Percentiles rank a stretch among this genome's conserved stretches.
phyloP scores from a whole-genome alignment of 2,329 filamentous ascomycete species.

The Microcyclospora tardicrescens region DNA sequence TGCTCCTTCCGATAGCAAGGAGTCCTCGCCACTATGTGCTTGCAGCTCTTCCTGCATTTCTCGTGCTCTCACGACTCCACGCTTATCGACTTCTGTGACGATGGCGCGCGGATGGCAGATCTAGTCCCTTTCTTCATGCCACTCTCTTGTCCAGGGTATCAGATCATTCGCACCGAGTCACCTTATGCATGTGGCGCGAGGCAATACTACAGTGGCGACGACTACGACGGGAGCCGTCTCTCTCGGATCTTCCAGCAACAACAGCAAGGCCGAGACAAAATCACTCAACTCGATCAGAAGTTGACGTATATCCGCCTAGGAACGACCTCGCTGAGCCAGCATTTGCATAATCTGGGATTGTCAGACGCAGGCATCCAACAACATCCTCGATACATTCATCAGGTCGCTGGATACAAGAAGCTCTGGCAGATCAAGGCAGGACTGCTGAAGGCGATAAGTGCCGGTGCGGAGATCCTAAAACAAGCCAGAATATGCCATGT shows the following conservation, averaged over 20 bases:
- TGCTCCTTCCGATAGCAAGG: too few species aligned
- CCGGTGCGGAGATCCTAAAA: background rate
- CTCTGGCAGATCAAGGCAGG: background rate
- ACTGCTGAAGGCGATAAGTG: background rate
- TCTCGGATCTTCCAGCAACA: background rate
- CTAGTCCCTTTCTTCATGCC: conserved; percentile 5
- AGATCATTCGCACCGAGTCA: background rate
- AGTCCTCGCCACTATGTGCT: conserved; percentile 14
- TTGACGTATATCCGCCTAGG: too few species aligned
- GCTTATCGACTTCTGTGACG: conserved; percentile 4
- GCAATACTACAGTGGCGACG: background rate
- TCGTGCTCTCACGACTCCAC: conserved; percentile 13
- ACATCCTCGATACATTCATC: background rate
- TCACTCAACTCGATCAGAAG: too few species aligned
- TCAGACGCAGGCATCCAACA: background rate
- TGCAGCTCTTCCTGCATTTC: conserved; percentile 10
- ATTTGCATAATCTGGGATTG: too few species aligned
- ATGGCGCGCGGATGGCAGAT: background rate
- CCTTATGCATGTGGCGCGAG: too few species aligned
- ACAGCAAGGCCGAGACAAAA: too few species aligned
- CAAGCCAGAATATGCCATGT: too few species aligned
- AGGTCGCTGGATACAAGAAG: background rate
- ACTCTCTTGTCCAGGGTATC: conserved; percentile 6
- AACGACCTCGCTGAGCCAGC: too few species aligned
- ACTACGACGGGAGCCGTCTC: background rate